phyloP scores from a whole-genome alignment of 2,329 filamentous ascomycete species.

The Colletotrichum abscissum region DNA sequence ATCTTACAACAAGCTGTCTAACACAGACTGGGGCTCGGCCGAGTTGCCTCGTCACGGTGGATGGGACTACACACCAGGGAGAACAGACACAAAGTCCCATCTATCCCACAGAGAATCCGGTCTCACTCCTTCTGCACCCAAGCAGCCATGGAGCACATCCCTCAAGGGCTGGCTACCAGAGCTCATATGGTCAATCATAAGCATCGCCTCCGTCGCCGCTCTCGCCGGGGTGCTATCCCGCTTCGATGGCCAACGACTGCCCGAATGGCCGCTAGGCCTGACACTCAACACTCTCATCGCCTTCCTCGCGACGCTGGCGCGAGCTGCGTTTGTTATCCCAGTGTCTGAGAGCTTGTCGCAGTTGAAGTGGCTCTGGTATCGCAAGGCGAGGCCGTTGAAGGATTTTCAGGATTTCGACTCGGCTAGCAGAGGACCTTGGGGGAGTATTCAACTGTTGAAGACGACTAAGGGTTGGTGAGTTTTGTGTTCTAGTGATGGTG shows the following conservation, averaged over 20 bases:
- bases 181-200: neutral
- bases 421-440: constrained; percentile 37
- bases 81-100: neutral
- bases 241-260: neutral
- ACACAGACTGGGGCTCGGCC: neutral
- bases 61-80: neutral
- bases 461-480: constrained; percentile 14
- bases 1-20: neutral
- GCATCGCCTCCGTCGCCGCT: constrained; percentile 4
- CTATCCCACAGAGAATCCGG: neutral
- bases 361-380: constrained; percentile 42
- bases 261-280: constrained; percentile 37
- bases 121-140: neutral
- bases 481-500: too few relatives aligned
- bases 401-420: constrained; percentile 41
- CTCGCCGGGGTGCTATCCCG: neutral
- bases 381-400: constrained; percentile 26
- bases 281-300: constrained; percentile 44
- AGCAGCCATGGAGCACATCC: neutral
- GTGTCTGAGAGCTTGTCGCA: constrained; percentile 41
- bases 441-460: constrained; percentile 24
- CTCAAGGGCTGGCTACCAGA: constrained; percentile 3
- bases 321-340: constrained; percentile 40
- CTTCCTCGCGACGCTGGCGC: constrained; percentile 41
- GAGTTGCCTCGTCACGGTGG: neutral